Base-by-base conservation (phyloP, 345 rosid genomes). In the Zanthoxylum bungeanum region DNA sequence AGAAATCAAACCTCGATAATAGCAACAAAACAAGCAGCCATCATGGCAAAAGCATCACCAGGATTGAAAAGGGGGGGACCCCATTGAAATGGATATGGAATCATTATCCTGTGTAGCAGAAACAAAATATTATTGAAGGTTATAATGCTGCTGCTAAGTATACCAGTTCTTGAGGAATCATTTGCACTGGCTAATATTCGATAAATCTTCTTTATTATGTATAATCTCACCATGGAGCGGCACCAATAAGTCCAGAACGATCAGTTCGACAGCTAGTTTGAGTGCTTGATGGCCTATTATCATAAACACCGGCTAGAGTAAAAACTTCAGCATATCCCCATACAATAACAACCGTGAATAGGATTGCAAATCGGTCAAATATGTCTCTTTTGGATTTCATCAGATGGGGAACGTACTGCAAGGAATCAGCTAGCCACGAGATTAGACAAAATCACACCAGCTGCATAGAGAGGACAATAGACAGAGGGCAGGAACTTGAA, bases 81-180 rank as follows among this genome's bases (percentile, higher is more conserved):
- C 93, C 96, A 92, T 65, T 86, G 93, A 69, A 89, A 85, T 40
- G 98, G 97, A 82, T 86, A 92, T 9, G 97, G 98, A 79, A 92
- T 12, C 64, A 72, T 86, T 73, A 92, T 87, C 98, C 96, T 89
- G 81, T 73, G 49, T 50, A 50, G 34, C 27, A 50, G 49, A 58
- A 74, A 67, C 14, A 69, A 42, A 55, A 24, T 19, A 14, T 44
- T 14, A 0, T 56, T 60, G 17, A 66, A 50, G 58, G 66, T 70
- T 3, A 4, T 9, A 56, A 28, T 1, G 65, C 40, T 39, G 37
- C 36, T n/a, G n/a, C n/a, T n/a, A n/a, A n/a, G n/a, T n/a, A n/a
- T n/a, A 47, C 44, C 0, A 39, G 28, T 34, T 34, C 69, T 39
- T 19, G 36, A 39, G 28, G 34, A 17, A 58, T 31, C 22, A 21